Conservation (phyloP, 805 yeast genomes). For the Wickerhamomyces strasburgensis region DNA sequence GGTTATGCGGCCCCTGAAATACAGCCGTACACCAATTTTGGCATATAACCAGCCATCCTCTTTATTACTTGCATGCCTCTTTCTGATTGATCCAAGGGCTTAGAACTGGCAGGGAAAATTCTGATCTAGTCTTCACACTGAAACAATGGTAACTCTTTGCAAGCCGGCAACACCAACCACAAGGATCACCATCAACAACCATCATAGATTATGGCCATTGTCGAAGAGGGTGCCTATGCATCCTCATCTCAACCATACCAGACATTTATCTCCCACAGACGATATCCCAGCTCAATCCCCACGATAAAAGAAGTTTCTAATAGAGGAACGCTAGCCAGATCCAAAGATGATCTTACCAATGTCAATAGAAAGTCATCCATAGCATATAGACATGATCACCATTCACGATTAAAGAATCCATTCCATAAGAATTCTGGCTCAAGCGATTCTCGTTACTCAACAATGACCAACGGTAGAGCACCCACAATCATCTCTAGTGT, state of each 20-base stretch:
- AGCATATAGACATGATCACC: constrained; percentile 4
- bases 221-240: constrained; percentile 1
- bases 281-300: constrained; percentile 7
- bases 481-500: constrained; percentile 20
- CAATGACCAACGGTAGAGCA: constrained; percentile 11
- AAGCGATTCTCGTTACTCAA: background rate
- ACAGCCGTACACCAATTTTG: too few relatives aligned
- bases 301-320: constrained; percentile 9
- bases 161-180: too few relatives aligned
- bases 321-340: constrained; percentile 6
- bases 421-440: background rate
- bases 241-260: background rate
- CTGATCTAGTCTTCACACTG: too few relatives aligned
- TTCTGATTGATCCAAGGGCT: too few relatives aligned
- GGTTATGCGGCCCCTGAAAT: too few relatives aligned
- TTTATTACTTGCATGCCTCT: too few relatives aligned
- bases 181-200: too few relatives aligned
- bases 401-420: constrained; percentile 1
- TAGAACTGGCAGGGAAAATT: too few relatives aligned
- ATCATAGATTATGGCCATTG: background rate
- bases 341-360: constrained; percentile 3
- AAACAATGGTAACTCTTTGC: too few relatives aligned
- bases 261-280: constrained; percentile 5
- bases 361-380: constrained; percentile 1
- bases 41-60: too few relatives aligned